Conservation (phyloP, 164 flowering plant species). For the Stephania japonica region DNA sequence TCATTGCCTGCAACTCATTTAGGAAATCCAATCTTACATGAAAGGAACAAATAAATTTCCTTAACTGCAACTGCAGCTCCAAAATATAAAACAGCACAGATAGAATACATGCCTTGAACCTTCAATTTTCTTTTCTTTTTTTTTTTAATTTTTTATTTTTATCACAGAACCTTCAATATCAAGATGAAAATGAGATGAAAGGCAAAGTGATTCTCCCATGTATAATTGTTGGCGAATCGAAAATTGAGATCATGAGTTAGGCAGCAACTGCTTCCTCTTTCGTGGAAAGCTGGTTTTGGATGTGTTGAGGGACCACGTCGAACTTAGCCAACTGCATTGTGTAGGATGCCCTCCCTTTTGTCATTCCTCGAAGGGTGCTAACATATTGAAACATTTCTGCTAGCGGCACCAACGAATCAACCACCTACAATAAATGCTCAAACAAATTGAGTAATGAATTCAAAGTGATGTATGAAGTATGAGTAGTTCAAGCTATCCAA, state of each 20-base stretch:
- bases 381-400: conserved; percentile 98
- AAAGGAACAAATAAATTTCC: background rate
- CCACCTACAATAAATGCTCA: conserved; percentile 54
- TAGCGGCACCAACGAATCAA: conserved; percentile 81
- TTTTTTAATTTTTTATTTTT: no score
- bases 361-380: conserved; percentile 88
- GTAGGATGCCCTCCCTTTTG: conserved; percentile 96
- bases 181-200: background rate
- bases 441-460: background rate
- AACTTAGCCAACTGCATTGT: conserved; percentile 89
- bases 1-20: background rate
- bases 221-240: background rate
- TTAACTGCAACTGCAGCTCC: conserved; percentile 13
- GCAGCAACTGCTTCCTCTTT: conserved; percentile 79
- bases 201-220: background rate
- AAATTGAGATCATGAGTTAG: conserved; percentile 25
- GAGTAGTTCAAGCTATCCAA: background rate
- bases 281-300: conserved; percentile 74
- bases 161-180: background rate
- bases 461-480: background rate
- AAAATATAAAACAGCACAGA: conserved; percentile 5
- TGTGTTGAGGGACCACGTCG: conserved; percentile 92
- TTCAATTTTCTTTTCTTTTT: no score
- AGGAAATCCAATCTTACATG: background rate
- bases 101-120: conserved; percentile 6